A percentile compares a stretch with the other conserved stretches of the same genome.
phyloP scores from a whole-genome alignment of 2,329 filamentous ascomycete species.

The Sclerotinia nivalis region DNA sequence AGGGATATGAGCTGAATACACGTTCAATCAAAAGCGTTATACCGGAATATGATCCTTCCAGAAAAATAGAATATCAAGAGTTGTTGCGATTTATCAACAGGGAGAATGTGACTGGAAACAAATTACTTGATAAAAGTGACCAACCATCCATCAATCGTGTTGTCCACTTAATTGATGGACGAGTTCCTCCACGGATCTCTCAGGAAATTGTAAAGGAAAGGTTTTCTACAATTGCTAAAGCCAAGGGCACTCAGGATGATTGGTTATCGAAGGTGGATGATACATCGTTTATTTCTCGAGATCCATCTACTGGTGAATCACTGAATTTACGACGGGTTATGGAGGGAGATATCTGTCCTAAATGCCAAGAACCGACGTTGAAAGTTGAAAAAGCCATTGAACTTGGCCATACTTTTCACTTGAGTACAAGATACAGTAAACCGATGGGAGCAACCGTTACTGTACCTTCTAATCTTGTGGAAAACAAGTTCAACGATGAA shows the following conservation, averaged over 20 bases:
- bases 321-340: slow-evolving; percentile 66
- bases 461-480: slow-evolving; percentile 42
- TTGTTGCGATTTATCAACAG: neutral
- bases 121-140: neutral
- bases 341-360: slow-evolving; percentile 71
- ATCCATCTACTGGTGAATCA: slow-evolving; percentile 45
- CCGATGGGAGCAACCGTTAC: slow-evolving; percentile 67
- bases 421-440: slow-evolving; percentile 83
- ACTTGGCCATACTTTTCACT: slow-evolving; percentile 91
- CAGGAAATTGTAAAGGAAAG: neutral
- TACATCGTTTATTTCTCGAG: slow-evolving; percentile 31
- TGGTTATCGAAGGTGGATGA: neutral
- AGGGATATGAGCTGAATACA: slow-evolving; percentile 50
- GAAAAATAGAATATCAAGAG: neutral
- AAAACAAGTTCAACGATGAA: slow-evolving; percentile 11
- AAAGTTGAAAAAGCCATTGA: slow-evolving; percentile 75
- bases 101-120: neutral
- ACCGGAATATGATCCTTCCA: slow-evolving; percentile 68
- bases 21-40: slow-evolving; percentile 67
- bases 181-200: neutral
- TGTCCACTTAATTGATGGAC: slow-evolving; percentile 6
- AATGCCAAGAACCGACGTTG: slow-evolving; percentile 65
- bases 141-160: neutral
- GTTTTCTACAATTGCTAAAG: neutral
- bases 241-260: slow-evolving; percentile 16